Percentiles rank a stretch among this genome's conserved stretches.
Conservation (phyloP, 2,329 filamentous ascomycete species). For the Coniella lustricola region DNA sequence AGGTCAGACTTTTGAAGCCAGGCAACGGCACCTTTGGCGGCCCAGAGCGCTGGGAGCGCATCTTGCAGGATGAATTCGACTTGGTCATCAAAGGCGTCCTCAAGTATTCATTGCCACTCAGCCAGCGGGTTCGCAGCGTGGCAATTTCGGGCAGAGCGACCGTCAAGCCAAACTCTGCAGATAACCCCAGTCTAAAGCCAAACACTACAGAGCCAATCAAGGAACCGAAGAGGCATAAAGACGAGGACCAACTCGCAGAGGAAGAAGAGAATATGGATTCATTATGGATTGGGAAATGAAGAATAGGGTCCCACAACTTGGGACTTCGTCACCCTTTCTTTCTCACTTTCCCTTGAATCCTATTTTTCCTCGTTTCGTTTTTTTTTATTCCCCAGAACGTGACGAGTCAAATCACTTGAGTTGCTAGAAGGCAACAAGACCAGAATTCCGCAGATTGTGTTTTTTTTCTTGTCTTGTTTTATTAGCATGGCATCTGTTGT, state of each 20-base stretch:
- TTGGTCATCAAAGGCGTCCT: constrained; percentile 86
- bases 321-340: too few relatives aligned
- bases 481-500: too few relatives aligned
- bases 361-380: background rate
- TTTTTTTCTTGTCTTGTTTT: too few relatives aligned
- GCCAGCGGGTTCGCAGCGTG: constrained; percentile 51
- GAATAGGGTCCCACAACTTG: background rate
- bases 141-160: constrained; percentile 52
- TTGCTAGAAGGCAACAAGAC: too few relatives aligned
- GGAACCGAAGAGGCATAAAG: constrained; percentile 5
- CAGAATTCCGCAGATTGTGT: too few relatives aligned
- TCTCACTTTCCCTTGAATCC: too few relatives aligned
- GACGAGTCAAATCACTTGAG: too few relatives aligned
- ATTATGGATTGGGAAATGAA: background rate
- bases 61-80: constrained; percentile 87
- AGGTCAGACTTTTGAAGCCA: constrained; percentile 73
- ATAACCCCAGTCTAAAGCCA: constrained; percentile 37
- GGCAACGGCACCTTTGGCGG: constrained; percentile 87
- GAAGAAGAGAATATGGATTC: background rate
- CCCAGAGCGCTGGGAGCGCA: constrained; percentile 79
- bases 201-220: constrained; percentile 29
- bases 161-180: constrained; percentile 57
- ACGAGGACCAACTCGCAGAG: background rate
- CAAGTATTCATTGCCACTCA: constrained; percentile 67
- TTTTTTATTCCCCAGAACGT: background rate